These are phyloP conservation scores for Boletus patriciae DNA, from an alignment of 768 basidiomycete genomes.

Conservation along the genomic window DNA sequence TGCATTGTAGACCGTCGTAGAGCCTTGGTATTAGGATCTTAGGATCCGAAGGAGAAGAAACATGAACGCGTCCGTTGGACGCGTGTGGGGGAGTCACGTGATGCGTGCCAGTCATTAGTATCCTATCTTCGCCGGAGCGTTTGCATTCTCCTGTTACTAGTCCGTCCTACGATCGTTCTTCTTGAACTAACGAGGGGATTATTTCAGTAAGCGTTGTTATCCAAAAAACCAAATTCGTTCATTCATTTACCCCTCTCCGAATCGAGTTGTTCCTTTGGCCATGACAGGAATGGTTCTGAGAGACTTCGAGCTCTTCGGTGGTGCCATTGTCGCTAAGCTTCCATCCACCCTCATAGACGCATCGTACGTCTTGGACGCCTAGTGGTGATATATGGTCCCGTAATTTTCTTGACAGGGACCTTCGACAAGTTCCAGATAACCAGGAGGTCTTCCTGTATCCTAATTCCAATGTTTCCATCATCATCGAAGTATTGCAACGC, in stretches of 20 bases:
- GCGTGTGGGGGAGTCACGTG: conserved; percentile 19
- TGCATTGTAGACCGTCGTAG: conserved; percentile 62
- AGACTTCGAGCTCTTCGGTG: conserved; percentile 66
- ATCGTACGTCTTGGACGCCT: conserved; percentile 58
- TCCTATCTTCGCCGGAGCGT: no score
- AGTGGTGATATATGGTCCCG: not conserved
- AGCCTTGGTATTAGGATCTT: conserved; percentile 25
- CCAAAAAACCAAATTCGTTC: no score
- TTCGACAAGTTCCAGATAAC: conserved; percentile 89
- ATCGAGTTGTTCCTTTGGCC: not conserved
- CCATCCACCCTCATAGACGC: conserved; percentile 71
- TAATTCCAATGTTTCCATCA: conserved; percentile 66
- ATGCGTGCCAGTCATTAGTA: not conserved
- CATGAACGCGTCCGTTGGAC: not conserved
- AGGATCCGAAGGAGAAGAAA: conserved; percentile 24
- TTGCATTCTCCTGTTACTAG: no score
- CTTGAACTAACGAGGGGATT: no score
- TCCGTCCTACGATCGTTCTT: no score
- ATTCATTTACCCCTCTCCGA: no score
- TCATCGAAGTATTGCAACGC: conserved; percentile 80
- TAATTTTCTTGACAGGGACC: conserved; percentile 38
- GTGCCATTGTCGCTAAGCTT: conserved; percentile 68
- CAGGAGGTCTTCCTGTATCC: conserved; percentile 90
- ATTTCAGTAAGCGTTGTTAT: no score
- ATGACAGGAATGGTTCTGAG: conserved; percentile 13